Evolutionary conservation across 2,329 filamentous ascomycete species (phyloP), one percentile per base, ranked within the genome.

Genomic region (Setomelanomma holmii): DNA sequence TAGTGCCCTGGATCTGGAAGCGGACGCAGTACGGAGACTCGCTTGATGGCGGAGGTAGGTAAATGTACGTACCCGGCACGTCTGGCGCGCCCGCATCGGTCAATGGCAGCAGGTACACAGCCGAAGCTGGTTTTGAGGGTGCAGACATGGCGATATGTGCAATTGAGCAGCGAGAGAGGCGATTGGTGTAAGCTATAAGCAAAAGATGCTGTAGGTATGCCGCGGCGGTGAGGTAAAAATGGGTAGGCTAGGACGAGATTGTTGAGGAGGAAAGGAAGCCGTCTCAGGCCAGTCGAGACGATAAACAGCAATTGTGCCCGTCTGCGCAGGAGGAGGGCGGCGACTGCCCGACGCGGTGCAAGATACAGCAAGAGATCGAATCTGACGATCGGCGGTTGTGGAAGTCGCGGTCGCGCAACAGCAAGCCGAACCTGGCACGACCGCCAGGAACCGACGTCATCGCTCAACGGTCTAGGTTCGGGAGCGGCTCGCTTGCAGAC

Each of bases 21-120:
- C 93, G 88, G 51, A 97, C 81, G 46, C 84, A 84, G 68, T 98
- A 88, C 36, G 89, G 73, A 12, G 82, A 89, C n/a, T 88, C 83
- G 35, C 82, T 84, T 16, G n/a, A n/a, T n/a, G 89, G 88, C 16
- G 95, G 87, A 0, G 92, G 89, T 38, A 99, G 82, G 75, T 96
- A 96, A 68, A 98, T 90, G 80, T 97, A 99, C 64, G 90, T 87
- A 67, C 92, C 90, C 21, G 90, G 84, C 42, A 99, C 87, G 74
- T 96, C 88, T 30, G 96, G 95, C 63, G 91, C 92, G 66, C 96
- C 95, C 77, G 93, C 85, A 77, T 99, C 93, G 73, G 91, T 95
- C 76, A 99, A 85, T 61, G 90, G 90, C 58, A 99, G 84, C 68
- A 96, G 80, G 79, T 97, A 96, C 60, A 97, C 87, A 76, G 66